Conservation (phyloP, 441 rosid species). For the Mallotus repandus region DNA sequence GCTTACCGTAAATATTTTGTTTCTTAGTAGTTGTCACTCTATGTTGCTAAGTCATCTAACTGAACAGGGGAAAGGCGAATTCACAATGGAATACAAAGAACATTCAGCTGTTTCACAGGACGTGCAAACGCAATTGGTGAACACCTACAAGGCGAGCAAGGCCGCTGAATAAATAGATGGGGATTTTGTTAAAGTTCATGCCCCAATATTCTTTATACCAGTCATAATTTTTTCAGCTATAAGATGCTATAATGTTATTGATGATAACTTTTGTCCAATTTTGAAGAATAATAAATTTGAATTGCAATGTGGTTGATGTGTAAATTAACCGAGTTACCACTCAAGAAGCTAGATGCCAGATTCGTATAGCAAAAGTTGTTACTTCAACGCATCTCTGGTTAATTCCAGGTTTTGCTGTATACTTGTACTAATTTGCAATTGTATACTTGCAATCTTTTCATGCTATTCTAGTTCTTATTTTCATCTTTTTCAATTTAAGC, state of each 20-base stretch:
- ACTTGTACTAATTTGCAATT: background rate
- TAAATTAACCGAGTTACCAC: background rate
- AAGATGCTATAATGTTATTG: background rate
- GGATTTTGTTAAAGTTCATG: background rate
- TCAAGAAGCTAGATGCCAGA: background rate
- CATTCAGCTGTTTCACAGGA: slow-evolving; percentile 83
- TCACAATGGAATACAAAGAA: slow-evolving; percentile 98
- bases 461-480: too few species aligned
- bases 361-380: background rate
- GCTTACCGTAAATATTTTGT: background rate
- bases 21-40: background rate
- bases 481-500: too few species aligned
- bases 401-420: background rate
- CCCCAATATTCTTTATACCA: background rate
- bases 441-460: too few species aligned
- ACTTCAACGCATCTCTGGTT: background rate
- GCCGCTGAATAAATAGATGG: slow-evolving; percentile 38
- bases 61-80: slow-evolving; percentile 90
- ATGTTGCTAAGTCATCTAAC: background rate
- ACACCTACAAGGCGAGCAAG: slow-evolving; percentile 63
- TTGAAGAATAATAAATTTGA: slow-evolving; percentile 5
- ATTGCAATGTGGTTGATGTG: background rate
- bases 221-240: slow-evolving; percentile 1
- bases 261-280: slow-evolving; percentile 1
- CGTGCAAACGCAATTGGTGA: slow-evolving; percentile 81